Evolutionary conservation across 768 basidiomycete genomes (phyloP).

Genomic region (Pleurotus platypus): DNA sequence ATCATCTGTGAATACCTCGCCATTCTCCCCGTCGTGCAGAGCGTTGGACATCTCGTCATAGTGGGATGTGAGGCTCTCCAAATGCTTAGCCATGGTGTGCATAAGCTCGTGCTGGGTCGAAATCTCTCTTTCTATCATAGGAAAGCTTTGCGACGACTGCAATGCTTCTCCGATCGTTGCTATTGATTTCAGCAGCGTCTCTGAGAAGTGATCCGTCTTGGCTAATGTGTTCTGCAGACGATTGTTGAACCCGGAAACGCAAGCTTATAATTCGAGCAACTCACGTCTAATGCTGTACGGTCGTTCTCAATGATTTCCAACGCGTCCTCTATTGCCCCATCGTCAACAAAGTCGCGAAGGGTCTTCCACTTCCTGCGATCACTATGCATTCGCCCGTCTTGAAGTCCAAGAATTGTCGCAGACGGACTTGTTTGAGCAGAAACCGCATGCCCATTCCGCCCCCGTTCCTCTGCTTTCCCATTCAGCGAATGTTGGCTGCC

Average conservation of each 20-base stretch:
- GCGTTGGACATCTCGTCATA: conserved; percentile 76
- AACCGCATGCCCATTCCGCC: conserved; percentile 10
- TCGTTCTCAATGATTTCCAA: conserved; percentile 73
- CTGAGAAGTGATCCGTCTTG: conserved; percentile 65
- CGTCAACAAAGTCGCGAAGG: conserved; percentile 81
- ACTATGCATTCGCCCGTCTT: conserved; percentile 19
- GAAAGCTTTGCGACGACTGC: conserved; percentile 30
- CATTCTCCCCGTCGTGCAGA: conserved; percentile 64
- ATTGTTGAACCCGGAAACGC: neutral
- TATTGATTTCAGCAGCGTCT: conserved; percentile 55
- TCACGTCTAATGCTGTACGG: conserved; percentile 62
- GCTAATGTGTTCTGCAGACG: conserved; percentile 53
- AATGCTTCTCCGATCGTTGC: conserved; percentile 50
- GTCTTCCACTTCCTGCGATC: conserved; percentile 75
- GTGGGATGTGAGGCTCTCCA: conserved; percentile 71
- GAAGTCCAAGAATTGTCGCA: conserved; percentile 27
- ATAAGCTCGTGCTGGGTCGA: conserved; percentile 48
- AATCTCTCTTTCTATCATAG: conserved; percentile 44
- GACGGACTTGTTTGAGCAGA: conserved; percentile 33
- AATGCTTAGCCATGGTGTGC: conserved; percentile 62
- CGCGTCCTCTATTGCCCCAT: conserved; percentile 74
- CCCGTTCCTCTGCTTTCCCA: conserved; percentile 14
- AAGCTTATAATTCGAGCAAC: conserved; percentile 15
- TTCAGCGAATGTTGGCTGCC: conserved; percentile 66
- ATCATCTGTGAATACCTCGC: conserved; percentile 61